Percentiles rank a stretch among this genome's conserved stretches.
These are phyloP conservation scores for Monilinia polystroma DNA, from an alignment of 2,329 filamentous ascomycete species.

Conservation along the genomic window DNA sequence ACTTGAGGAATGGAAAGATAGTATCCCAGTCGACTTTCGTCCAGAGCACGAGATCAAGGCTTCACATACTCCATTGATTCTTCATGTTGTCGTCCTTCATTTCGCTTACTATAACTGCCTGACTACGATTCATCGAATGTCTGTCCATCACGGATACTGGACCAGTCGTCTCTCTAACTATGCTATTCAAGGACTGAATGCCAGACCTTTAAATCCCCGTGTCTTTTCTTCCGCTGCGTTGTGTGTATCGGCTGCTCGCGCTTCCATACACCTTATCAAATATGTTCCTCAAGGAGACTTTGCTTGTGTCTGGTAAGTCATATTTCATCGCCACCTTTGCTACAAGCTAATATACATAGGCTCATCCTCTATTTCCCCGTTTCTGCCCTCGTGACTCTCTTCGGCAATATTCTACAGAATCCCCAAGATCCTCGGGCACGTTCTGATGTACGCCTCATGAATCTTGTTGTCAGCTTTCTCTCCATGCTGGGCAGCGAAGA, in stretches of 20 bases:
- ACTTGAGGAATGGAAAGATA: conserved; percentile 94
- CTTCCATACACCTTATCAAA: conserved; percentile 89
- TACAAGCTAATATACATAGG: conserved; percentile 48
- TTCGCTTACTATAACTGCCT: conserved; percentile 98
- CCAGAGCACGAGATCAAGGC: conserved; percentile 96
- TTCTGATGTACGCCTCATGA: conserved; percentile 89
- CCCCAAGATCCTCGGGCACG: conserved; percentile 84
- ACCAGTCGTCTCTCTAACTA: conserved; percentile 92
- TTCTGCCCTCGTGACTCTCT: conserved; percentile 88
- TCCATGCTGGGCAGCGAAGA: conserved; percentile 87
- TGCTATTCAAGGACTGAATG: conserved; percentile 90
- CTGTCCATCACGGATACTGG: conserved; percentile 97
- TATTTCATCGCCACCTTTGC: background rate
- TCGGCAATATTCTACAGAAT: conserved; percentile 95
- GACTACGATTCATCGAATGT: conserved; percentile 98
- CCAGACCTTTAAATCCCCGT: conserved; percentile 83
- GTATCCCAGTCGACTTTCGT: conserved; percentile 92
- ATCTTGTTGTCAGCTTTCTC: conserved; percentile 86
- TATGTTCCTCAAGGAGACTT: conserved; percentile 96
- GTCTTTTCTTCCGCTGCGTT: conserved; percentile 92
- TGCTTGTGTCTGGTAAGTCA: conserved; percentile 85
- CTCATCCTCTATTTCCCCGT: conserved; percentile 96
- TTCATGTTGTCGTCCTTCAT: conserved; percentile 92
- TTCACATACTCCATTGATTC: conserved; percentile 85
- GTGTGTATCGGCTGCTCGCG: conserved; percentile 87